Conservation (phyloP, 2,329 filamentous ascomycete species). For the Arthrobotrys pseudoclavata region DNA sequence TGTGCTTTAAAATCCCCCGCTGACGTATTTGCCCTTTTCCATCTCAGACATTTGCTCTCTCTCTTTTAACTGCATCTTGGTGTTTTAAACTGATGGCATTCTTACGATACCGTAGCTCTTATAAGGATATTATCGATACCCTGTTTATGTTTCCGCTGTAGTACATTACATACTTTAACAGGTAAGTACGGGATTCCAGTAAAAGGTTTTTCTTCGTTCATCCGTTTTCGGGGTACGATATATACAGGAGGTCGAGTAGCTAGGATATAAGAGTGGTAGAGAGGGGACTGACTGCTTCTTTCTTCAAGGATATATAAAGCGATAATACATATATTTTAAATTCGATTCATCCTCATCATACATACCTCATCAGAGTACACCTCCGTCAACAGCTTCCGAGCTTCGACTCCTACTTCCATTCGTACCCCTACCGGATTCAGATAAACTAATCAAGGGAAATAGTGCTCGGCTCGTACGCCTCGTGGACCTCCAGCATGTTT, state of each 20-base stretch:
- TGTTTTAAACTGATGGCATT: not conserved
- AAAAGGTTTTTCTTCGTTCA: too few species aligned
- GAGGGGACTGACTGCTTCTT: too few species aligned
- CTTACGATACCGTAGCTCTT: not conserved
- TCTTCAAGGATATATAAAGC: too few species aligned
- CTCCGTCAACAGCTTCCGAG: too few species aligned
- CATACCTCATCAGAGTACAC: conserved; percentile 2
- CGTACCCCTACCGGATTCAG: not conserved
- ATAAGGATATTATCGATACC: not conserved
- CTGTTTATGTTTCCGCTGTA: too few species aligned
- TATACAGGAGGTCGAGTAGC: too few species aligned
- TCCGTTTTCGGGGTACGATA: too few species aligned
- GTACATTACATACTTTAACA: too few species aligned
- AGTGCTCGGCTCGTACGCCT: conserved; percentile 57
- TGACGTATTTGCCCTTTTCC: conserved; percentile 41
- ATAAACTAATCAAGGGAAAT: not conserved
- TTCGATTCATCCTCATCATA: not conserved
- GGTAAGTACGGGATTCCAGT: too few species aligned
- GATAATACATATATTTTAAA: too few species aligned
- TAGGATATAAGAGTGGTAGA: too few species aligned
- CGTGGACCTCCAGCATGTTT: conserved; percentile 60
- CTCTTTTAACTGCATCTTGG: conserved; percentile 7
- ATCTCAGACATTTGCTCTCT: conserved; percentile 32
- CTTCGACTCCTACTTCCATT: not conserved
- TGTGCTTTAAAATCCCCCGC: conserved; percentile 28